A percentile compares a stretch with the other conserved stretches of the same genome.
Conservation (phyloP, 371 early-diverging fungal genomes). For the Rhizopus stolonifer region DNA sequence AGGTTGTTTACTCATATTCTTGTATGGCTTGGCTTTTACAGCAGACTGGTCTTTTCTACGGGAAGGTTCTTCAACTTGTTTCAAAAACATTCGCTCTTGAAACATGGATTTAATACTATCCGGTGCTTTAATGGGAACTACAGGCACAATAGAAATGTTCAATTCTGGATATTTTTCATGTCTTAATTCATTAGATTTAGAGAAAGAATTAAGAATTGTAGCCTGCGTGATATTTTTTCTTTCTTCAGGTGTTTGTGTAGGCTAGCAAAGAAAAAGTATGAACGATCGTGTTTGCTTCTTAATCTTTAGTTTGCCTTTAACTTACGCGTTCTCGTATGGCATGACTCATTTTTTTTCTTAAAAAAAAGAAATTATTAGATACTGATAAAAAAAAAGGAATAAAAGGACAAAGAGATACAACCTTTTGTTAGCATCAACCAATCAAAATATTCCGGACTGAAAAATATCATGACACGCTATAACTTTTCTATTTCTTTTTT, state of each 20-base stretch:
- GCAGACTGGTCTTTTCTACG: neutral
- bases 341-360: constrained; percentile 14
- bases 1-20: neutral
- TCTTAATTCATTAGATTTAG: constrained; percentile 26
- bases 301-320: neutral
- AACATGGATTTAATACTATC: constrained; percentile 8
- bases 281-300: neutral
- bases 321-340: constrained; percentile 7
- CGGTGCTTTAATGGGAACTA: constrained; percentile 36
- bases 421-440: too few relatives aligned
- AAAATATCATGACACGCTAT: too few relatives aligned
- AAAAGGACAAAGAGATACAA: too few relatives aligned
- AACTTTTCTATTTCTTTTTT: too few relatives aligned
- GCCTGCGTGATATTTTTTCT: neutral
- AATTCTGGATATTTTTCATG: constrained; percentile 15
- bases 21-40: neutral
- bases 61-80: neutral
- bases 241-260: neutral
- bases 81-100: neutral
- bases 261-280: neutral
- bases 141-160: constrained; percentile 19
- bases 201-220: constrained; percentile 18
- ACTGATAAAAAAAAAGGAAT: too few relatives aligned
- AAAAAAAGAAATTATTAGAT: too few relatives aligned
- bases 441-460: too few relatives aligned